Evolutionary conservation across 495 filamentous ascomycete species (phyloP), one percentile per base, ranked within the genome.

Genomic region (Aspergillus cavernicola): DNA sequence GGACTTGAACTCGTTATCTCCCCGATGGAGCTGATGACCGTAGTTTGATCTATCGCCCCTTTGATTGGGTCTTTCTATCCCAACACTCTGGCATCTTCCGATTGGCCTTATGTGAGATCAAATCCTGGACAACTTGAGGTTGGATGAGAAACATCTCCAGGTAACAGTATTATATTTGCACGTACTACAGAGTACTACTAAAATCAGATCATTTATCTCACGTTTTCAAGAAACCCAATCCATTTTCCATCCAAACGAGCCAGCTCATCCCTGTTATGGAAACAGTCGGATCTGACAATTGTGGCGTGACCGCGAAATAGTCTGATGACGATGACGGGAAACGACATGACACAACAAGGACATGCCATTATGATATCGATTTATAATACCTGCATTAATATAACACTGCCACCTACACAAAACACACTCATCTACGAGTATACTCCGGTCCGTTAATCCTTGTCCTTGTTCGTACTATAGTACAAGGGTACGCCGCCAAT

Each of bases 41-140:
- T 29, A 55, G 53, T 56, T 60, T 56, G 55, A 61, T 58, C 59
- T 58, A 58, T 55, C 36, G 53, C n/a, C 2, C 23, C 2, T 24
- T 24, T 59, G 41, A 59, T 59, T 59, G 57, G 57, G 1, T 13
- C 24, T 12, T 33, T 5, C 6, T 13, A 12, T n/a, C 18, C 36
- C 38, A 47, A 35, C 37, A 32, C 23, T 46, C 36, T 48, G 43
- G 29, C 44, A 24, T 31, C 36, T 55, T 56, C 37, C 41, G 47
- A 51, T 51, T 51, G 31, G 46, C 28, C 29, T 37, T 37, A 33
- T 6, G 13, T 35, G 32, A 38, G 1, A 6, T 18, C n/a, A n/a
- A 28, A 18, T n/a, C 35, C 13, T 38, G 13, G 16, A 15, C n/a
- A n/a, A n/a, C n/a, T n/a, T n/a, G n/a, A n/a, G n/a, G n/a, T n/a